Base-by-base conservation (phyloP, 1,139 yeast genomes). In the Scheffersomyces lignicola region DNA sequence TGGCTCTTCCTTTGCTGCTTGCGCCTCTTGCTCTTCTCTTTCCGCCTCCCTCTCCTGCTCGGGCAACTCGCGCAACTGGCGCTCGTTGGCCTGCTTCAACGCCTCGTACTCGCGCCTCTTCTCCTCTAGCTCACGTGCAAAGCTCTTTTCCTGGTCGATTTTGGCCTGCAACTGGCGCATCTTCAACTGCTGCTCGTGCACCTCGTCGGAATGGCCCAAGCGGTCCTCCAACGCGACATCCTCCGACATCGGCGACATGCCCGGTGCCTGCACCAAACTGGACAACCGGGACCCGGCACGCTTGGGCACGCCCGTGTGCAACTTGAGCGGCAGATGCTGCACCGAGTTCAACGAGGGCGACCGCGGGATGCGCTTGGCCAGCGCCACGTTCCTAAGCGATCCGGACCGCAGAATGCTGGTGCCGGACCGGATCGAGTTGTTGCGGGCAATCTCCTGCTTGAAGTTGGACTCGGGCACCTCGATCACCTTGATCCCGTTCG, bases 401-500 rank as follows among this genome's bases (percentile, higher is more conserved):
- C 51, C 49, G 9, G 61, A 42, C 38, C 68, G 52, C 13, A 56
- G 44, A 31, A 59, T 49, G 33, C 56, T 48, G 32, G 51, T 42
- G 4, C 60, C 66, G 3, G 65, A 51, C 24, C 75, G 54, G 34
- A 70, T 59, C 6, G 73, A 66, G 45, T 71, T 71, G 35, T 58
- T 59, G 31, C 76, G 49, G 1, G 66, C 64, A 11, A 71, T 56
- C 41, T 70, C 75, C 43, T 62, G 54, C 33, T 65, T 57, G 37
- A 65, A 50, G 31, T 55, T 54, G 7, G 57, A 50, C 41, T 65
- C 73, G 0, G 76, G 76, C 7, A 71, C 77, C 42, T 71, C 76
- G 13, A 71, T 56, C n/a, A 70, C 51, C 42, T 69, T 66, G 42
- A 71, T 69, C 20, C 77, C 77, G 23, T 61, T 69, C 3, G 75